Evolutionary conservation across 2,329 filamentous ascomycete genomes (phyloP).

Genomic region (Fusarium oxysporum): DNA sequence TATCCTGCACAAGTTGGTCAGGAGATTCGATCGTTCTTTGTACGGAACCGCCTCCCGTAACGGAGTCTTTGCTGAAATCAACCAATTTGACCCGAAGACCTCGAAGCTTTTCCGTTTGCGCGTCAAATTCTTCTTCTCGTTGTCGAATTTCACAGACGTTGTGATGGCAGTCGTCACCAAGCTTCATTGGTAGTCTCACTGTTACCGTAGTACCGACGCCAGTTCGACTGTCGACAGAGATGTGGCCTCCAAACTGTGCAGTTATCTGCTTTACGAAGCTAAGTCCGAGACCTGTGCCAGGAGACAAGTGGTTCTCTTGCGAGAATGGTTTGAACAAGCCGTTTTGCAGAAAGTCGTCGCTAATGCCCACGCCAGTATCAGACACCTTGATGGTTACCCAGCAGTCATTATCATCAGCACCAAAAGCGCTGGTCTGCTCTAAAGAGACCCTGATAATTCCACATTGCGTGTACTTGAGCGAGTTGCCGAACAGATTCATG

Average conservation of each 20-base stretch:
- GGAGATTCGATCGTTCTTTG: not conserved
- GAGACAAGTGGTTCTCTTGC: conserved; percentile 70
- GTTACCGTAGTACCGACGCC: conserved; percentile 53
- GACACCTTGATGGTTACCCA: conserved; percentile 60
- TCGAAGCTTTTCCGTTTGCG: conserved; percentile 45
- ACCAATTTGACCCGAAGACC: conserved; percentile 46
- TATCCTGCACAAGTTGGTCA: conserved; percentile 12
- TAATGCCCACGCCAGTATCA: conserved; percentile 76
- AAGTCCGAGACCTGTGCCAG: conserved; percentile 73
- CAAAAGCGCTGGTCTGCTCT: conserved; percentile 27
- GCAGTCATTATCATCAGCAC: not conserved
- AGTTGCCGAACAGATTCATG: conserved; percentile 73
- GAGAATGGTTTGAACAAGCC: conserved; percentile 72
- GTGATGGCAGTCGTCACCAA: not conserved
- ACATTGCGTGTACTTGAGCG: conserved; percentile 67
- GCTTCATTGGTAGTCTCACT: conserved; percentile 48
- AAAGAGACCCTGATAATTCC: conserved; percentile 50
- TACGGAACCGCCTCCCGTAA: not conserved
- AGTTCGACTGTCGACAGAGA: conserved; percentile 64
- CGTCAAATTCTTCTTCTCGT: conserved; percentile 46
- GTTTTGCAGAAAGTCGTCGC: conserved; percentile 69
- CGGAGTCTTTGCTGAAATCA: not conserved
- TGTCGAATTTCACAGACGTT: not conserved
- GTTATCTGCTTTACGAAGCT: conserved; percentile 73
- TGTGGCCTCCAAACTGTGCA: conserved; percentile 66